phyloP scores from a whole-genome alignment of 805 yeast species.

The Nakazawaea siamensis region DNA sequence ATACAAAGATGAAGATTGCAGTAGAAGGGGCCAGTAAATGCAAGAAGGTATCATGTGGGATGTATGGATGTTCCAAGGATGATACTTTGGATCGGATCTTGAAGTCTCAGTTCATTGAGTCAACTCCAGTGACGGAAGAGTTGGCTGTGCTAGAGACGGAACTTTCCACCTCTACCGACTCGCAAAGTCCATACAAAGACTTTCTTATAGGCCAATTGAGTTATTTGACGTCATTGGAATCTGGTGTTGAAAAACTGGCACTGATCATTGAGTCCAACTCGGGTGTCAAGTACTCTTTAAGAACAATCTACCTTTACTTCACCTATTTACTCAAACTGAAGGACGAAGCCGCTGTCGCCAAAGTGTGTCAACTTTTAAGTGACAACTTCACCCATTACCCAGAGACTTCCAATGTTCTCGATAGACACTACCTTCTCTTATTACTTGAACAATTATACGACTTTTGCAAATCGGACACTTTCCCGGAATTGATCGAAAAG shows the following conservation, averaged over 20 bases:
- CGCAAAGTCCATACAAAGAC: not conserved
- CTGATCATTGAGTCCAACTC: not conserved
- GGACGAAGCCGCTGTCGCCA: not conserved
- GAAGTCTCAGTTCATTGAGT: not conserved
- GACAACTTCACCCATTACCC: slow-evolving; percentile 1
- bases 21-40: too few relatives aligned
- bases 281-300: slow-evolving; percentile 1
- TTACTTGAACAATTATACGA: slow-evolving; percentile 1
- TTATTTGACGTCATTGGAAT: not conserved
- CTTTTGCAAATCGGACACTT: not conserved
- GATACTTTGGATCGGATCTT: not conserved
- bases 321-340: not conserved
- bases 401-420: slow-evolving; percentile 1
- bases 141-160: too few relatives aligned
- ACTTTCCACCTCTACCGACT: not conserved
- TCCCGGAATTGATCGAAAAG: not conserved
- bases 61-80: not conserved
- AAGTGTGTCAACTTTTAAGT: not conserved
- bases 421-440: slow-evolving; percentile 3
- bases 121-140: not conserved
- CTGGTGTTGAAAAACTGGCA: not conserved
- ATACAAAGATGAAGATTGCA: too few relatives aligned
- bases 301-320: slow-evolving; percentile 2
- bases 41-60: too few relatives aligned
- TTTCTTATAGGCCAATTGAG: not conserved